These are phyloP conservation scores for Tuber microsphaerosporum DNA, from an alignment of 495 filamentous ascomycete genomes.

Conservation along the genomic window DNA sequence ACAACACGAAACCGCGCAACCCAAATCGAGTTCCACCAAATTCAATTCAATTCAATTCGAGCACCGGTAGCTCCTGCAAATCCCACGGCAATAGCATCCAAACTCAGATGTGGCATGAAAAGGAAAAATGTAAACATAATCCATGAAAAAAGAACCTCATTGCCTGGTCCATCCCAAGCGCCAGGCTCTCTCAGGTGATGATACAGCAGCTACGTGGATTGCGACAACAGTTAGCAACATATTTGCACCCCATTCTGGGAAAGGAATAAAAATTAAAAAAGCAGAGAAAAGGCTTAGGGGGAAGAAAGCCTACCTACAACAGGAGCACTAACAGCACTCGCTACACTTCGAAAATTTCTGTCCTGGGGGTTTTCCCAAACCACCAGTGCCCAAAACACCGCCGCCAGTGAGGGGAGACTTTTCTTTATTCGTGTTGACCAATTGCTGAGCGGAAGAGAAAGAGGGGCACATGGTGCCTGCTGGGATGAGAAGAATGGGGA, in stretches of 20 bases:
- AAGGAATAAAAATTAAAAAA: neutral
- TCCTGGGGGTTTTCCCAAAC: conserved; percentile 31
- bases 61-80: neutral
- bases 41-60: neutral
- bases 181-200: conserved; percentile 27
- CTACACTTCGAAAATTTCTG: conserved; percentile 28
- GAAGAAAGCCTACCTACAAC: conserved; percentile 27
- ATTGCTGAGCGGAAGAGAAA: conserved; percentile 8
- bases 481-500: neutral
- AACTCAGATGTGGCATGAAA: neutral
- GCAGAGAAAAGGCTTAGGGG: neutral
- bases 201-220: conserved; percentile 20
- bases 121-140: neutral
- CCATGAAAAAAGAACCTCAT: neutral
- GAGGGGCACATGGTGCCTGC: conserved; percentile 18
- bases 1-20: neutral
- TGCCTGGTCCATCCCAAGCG: neutral
- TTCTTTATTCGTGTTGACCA: conserved; percentile 24
- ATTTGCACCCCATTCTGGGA: neutral
- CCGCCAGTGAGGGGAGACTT: conserved; percentile 32
- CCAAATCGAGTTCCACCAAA: neutral
- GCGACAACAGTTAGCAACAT: conserved; percentile 4
- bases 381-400: conserved; percentile 24
- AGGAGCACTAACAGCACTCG: conserved; percentile 23
- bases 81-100: neutral